These are phyloP conservation scores for Didymella segeticola DNA, from an alignment of 2,329 filamentous ascomycete genomes.

Conservation along the genomic window DNA sequence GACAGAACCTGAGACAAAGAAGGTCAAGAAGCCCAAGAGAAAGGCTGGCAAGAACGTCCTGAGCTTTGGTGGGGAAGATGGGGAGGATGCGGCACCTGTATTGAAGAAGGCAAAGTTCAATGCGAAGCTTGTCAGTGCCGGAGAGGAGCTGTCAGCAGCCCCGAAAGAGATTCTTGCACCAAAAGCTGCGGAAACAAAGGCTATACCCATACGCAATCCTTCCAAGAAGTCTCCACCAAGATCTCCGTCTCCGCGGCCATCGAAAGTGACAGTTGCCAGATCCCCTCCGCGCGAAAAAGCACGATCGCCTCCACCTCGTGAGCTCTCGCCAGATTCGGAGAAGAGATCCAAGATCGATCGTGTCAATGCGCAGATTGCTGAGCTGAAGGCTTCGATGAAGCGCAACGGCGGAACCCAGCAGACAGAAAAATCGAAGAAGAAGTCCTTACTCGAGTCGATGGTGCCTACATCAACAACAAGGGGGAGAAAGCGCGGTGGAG, in stretches of 20 bases:
- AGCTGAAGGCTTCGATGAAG: slow-evolving; percentile 82
- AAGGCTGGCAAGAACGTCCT: slow-evolving; percentile 78
- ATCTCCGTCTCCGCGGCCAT: slow-evolving; percentile 33
- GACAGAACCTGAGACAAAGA: slow-evolving; percentile 54
- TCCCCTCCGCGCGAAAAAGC: slow-evolving; percentile 27
- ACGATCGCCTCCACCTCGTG: slow-evolving; percentile 39
- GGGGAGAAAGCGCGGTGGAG: slow-evolving; percentile 72
- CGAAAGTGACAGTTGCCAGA: slow-evolving; percentile 18
- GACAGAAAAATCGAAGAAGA: slow-evolving; percentile 54
- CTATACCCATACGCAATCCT: slow-evolving; percentile 45
- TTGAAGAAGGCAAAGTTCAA: slow-evolving; percentile 82
- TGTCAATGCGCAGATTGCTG: slow-evolving; percentile 81
- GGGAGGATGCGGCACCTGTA: slow-evolving; percentile 63
- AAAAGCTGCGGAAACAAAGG: slow-evolving; percentile 27
- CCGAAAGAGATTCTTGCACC: slow-evolving; percentile 33
- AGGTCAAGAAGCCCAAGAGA: slow-evolving; percentile 65
- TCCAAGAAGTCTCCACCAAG: slow-evolving; percentile 32
- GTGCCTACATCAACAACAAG: slow-evolving; percentile 74
- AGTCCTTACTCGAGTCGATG: slow-evolving; percentile 73
- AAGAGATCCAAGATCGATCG: slow-evolving; percentile 62
- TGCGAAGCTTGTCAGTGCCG: slow-evolving; percentile 69
- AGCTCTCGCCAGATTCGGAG: slow-evolving; percentile 50
- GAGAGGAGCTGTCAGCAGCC: slow-evolving; percentile 51
- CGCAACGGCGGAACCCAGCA: slow-evolving; percentile 56
- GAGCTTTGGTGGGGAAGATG: slow-evolving; percentile 76